A percentile compares a stretch with the other conserved stretches of the same genome.
phyloP scores from a whole-genome alignment of 768 basidiomycete species.

The Naematelia encephala region DNA sequence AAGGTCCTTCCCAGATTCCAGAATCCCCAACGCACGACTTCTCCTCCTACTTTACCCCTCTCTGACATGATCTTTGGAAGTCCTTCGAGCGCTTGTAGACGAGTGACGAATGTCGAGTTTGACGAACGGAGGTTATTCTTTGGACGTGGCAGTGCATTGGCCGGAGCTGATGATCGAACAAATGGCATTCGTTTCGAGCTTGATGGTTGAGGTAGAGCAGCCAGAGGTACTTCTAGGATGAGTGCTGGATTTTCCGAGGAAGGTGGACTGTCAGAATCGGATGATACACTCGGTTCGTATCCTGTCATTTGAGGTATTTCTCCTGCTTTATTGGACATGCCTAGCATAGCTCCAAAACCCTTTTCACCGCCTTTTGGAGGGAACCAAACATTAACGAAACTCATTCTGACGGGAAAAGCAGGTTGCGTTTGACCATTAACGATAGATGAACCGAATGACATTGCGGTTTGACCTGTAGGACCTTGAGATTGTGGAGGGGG shows the following conservation, averaged over 20 bases:
- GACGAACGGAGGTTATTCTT: slow-evolving; percentile 88
- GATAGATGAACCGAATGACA: slow-evolving; percentile 35
- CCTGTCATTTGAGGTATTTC: slow-evolving; percentile 12
- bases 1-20: slow-evolving; percentile 82
- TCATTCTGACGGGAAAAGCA: slow-evolving; percentile 36
- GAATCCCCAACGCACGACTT: slow-evolving; percentile 71
- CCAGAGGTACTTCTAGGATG: slow-evolving; percentile 19
- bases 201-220: slow-evolving; percentile 21
- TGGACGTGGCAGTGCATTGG: slow-evolving; percentile 58
- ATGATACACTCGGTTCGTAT: slow-evolving; percentile 33
- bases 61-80: slow-evolving; percentile 66
- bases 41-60: slow-evolving; percentile 66
- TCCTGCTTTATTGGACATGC: slow-evolving; percentile 20
- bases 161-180: slow-evolving; percentile 17
- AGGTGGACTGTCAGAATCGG: slow-evolving; percentile 23
- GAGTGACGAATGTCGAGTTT: slow-evolving; percentile 85
- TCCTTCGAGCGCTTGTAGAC: slow-evolving; percentile 77
- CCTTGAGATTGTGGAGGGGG: slow-evolving; percentile 4
- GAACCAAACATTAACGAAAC: slow-evolving; percentile 43
- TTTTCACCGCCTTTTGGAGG: slow-evolving; percentile 31
- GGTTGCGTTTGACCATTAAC: slow-evolving; percentile 42
- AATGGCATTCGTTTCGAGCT: slow-evolving; percentile 21
- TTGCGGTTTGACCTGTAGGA: slow-evolving; percentile 19
- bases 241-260: slow-evolving; percentile 22
- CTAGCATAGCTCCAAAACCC: slow-evolving; percentile 34